Base-by-base conservation (phyloP, 2,329 filamentous ascomycete species). In the Colletotrichum phormii region DNA sequence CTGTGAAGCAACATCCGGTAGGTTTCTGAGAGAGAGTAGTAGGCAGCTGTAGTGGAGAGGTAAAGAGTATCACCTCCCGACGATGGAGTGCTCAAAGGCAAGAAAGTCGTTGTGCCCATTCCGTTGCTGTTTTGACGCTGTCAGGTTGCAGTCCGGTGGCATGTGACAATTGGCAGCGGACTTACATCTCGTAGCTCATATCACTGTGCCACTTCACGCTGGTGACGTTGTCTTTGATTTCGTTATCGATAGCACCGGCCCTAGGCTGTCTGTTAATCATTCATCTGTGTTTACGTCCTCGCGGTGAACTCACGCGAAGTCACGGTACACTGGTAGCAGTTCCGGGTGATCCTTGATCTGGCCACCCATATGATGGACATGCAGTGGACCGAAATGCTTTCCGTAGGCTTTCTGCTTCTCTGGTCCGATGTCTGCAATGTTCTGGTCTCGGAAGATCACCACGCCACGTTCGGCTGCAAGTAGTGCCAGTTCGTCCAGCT, bases 401-500 rank as follows among this genome's bases (percentile, higher is more conserved):
- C 42, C 42, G 42, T 49, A 49, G 13, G 53, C 24, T 29, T 62
- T 60, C 37, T 68, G 64, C 53, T 42, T 4, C 4, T 68, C 58
- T 1, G 64, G 29, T 7, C 70, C 64, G 31, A 69, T 60, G 46
- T 66, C 71, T 13, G 57, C 62, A 24, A 82, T 81, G 66, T 82
- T 77, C 49, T 81, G 79, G 67, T 78, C 77, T n/a, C 78, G 76
- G 70, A 81, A 83, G 35, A 84, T 79, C 5, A 85, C 81, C 2
- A 84, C 81, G 5, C 80, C 80, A 49, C 82, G 79, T 76, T 84
- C 81, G 1, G 83, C 82, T 64, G 83, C 81, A 5, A 85, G 74
- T 0, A 84, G 77, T 0, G 82, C 83, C 9, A 85, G 75, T 72
- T 85, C 83, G 74, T 85, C 82, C 72, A 80, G 83, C 64, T 84